Base-by-base conservation (phyloP, 75 land plant genomes). In the Cupressus sempervirens region DNA sequence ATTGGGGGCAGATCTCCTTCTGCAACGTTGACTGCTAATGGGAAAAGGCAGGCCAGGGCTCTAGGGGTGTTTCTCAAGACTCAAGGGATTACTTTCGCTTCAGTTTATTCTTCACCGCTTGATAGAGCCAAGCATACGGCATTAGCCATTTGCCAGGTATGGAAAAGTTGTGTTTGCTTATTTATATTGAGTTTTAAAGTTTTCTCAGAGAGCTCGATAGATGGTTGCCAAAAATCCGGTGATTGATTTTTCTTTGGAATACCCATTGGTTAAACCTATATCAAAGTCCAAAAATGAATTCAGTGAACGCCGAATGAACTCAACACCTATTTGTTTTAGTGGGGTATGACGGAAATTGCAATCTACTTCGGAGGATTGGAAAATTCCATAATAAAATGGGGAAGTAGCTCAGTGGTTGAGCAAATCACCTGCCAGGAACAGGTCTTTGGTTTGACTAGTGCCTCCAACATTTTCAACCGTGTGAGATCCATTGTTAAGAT, bases 61-160 rank as follows among this genome's bases (percentile, higher is more conserved):
- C 84, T 95, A 50, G 95, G 96, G 2, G 97, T 95, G 12, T 93
- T 94, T 73, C 85, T 95, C 52, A 89, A 92, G 20, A 93, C 97
- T 7, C 90, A 91, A 80, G 96, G 97, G 18, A 84, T 94, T 30
- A 75, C 87, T 84, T 95, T 95, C 81, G 85, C 84, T 87, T 91
- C 93, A 45, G 91, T 96, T 23, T 94, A 93, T 84, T 83, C 88
- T 15, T 96, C 98, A 12, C 96, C 97, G 1, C 87, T 96, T 72
- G 93, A 92, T 50, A 93, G 98, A 70, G 94, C 94, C 3, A 85
- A 95, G 83, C 90, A 89, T 35, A 96, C 94, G 38, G 98, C 98
- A 2, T 46, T 84, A 48, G 87, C 90, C 4, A 87, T 96, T 82
- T 94, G 96, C 62, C 93, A 92, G 96, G 98, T 96, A 87, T 80